These are phyloP conservation scores for Xylaria acuta DNA, from an alignment of 495 filamentous ascomycete genomes.

Conservation along the genomic window DNA sequence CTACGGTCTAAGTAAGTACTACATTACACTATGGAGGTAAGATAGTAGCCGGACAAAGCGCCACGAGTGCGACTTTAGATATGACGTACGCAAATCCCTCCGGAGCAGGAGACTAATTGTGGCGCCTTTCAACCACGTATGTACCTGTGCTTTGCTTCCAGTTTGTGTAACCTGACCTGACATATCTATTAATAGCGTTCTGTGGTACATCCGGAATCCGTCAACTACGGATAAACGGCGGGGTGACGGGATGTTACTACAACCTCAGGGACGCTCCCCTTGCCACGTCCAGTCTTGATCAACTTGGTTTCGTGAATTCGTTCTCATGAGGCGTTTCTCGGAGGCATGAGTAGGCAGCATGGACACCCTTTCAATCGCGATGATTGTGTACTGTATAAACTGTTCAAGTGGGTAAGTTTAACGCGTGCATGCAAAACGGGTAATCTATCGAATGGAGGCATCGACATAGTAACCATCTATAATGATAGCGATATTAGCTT, in stretches of 20 bases:
- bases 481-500: too few species aligned
- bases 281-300: not conserved
- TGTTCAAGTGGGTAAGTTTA: not conserved
- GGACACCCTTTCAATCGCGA: too few species aligned
- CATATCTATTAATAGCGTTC: not conserved
- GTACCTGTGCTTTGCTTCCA: not conserved
- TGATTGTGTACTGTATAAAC: not conserved
- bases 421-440: too few species aligned
- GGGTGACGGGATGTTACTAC: not conserved
- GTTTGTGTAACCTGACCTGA: not conserved
- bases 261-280: not conserved
- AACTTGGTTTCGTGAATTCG: not conserved
- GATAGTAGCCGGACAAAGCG: not conserved
- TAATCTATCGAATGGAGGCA: too few species aligned
- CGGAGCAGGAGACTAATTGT: not conserved
- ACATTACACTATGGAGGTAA: too few species aligned
- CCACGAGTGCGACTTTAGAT: not conserved
- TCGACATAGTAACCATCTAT: too few species aligned
- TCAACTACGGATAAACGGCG: not conserved
- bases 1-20: too few species aligned
- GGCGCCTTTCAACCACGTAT: not conserved
- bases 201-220: not conserved
- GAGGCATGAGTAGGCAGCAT: too few species aligned
- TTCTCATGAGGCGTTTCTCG: not conserved
- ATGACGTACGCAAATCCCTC: not conserved